Base-by-base conservation (phyloP, 2,329 filamentous ascomycete species). In the Colletotrichum liaoningense region DNA sequence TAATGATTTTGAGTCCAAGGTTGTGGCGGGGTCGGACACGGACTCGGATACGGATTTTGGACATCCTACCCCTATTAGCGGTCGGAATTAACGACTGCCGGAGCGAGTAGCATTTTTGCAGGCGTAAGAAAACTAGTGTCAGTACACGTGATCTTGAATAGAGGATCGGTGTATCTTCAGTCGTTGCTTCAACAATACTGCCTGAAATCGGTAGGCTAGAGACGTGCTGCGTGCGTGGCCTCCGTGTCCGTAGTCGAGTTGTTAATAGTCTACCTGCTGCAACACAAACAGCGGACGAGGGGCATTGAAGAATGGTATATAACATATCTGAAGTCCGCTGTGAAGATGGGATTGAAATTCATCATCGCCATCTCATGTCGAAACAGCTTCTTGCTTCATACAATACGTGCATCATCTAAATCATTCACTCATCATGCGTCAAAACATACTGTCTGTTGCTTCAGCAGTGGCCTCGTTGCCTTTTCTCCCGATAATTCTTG, bases 21-120 rank as follows among this genome's bases (percentile, higher is more conserved):
- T 6, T 9, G 14, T 38, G 28, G 46, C 35, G 68, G 65, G 28
- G 24, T 52, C 76, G 75, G 75, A 76, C 70, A 68, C 70, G 76
- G 76, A 77, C 55, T 72, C 72, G 74, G 73, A 67, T 26, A 63
- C 67, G 67, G 69, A 65, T 42, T 35, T 49, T 5, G 49, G 28
- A 30, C 14, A 38, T 64, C 42, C 46, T 46, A n/a, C 19, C 14
- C 6, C 59, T 24, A 22, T 49, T n/a, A 2, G 42, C 42, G 4
- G 7, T 8, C 42, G 16, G 42, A 49, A n/a, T 49, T 49, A 49
- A n/a, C n/a, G 42, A n/a, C 42, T n/a, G 42, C 7, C 19, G 42
- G 7, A n/a, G 42, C 42, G 42, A 49, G 42, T 6, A 19, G 16
- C 19, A 7, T n/a, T 19, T n/a, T n/a, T n/a, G 19, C 16, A 49